Evolutionary conservation across 768 basidiomycete genomes (phyloP), one percentile per base, ranked within the genome.

Genomic region (Amanita pseudoporphyria): DNA sequence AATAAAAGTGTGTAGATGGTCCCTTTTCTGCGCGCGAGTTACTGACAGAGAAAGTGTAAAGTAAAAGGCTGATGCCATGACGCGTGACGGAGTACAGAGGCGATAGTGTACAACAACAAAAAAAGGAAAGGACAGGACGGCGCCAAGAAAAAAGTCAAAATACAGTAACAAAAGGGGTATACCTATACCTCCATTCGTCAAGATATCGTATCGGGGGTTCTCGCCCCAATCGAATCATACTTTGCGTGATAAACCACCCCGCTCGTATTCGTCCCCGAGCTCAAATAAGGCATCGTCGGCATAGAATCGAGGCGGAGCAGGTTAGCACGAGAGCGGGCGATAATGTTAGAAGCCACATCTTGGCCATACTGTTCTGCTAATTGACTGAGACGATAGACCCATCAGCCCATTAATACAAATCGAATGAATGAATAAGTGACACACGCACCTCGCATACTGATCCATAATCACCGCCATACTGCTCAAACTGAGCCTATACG

Each of bases 401-500:
- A n/a, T n/a, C n/a, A n/a, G n/a, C n/a, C n/a, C n/a, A n/a, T n/a
- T n/a, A n/a, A n/a, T n/a, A n/a, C n/a, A n/a, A n/a, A n/a, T n/a
- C n/a, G n/a, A n/a, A n/a, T n/a, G n/a, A n/a, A n/a, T n/a, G n/a
- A n/a, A n/a, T n/a, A n/a, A n/a, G n/a, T n/a, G n/a, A n/a, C n/a
- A n/a, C n/a, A 69, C 73, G 28, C 54, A 87, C 86, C 72, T 82
- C 16, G 84, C 85, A 60, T 87, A 89, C 52, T 83, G 81, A 54
- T 91, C 87, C 83, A 89, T 82, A 61, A 91, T 87, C 46, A 85
- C 73, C 3, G 82, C 84, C 82, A 89, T 85, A 52, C 77, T 81
- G 52, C 72, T 75, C 71, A 78, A 67, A 66, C 80, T 81, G 41
- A 90, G 71, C 31, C 86, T 71, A 64, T 91, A 90, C 12, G 82